Evolutionary conservation across 345 rosid species (phyloP), one percentile per base, ranked within the genome.

Genomic region (Lenwebbia sp.): DNA sequence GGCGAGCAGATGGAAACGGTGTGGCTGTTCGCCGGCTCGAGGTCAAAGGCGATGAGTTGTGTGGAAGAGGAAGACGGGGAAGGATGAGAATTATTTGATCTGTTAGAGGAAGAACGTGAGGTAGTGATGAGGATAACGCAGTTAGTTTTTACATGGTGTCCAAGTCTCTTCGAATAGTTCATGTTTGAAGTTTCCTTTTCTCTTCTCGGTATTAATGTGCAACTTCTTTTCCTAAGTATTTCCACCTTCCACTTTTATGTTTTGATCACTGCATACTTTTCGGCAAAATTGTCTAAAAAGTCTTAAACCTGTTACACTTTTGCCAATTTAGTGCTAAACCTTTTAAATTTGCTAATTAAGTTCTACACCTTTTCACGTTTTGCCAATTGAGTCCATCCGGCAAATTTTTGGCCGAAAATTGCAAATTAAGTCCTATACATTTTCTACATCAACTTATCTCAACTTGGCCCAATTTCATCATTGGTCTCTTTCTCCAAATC

Each of bases 1-100:
- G 90, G 76, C 70, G 94, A 93, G 88, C 97, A 95, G 83, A 93
- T 93, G 94, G 90, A 87, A 33, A 94, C 92, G 88, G 91, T 94
- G 85, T 93, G 93, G 90, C 87, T 86, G 28, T 94, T 92, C 84
- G 90, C 88, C 1, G 54, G 84, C 53, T 87, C 86, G 26, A 85
- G 54, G 88, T 86, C 86, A 54, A 84, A 75, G 51, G 60, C 47
- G 40, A 56, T 4, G 53, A 26, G 75, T 19, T 5, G 4, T 17
- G 52, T 37, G 76, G 37, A 60, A 60, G 40, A 60, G 74, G 74
- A 13, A 28, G 85, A 55, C 26, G 52, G 52, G 74, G 22, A n/a
- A 84, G 28, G 76, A 54, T 58, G 26, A 84, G 49, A 25, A 55
- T 60, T 28, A 60, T 60, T 28, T 28, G 74, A 60, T 60, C 10